A percentile compares a stretch with the other conserved stretches of the same genome.
phyloP scores from a whole-genome alignment of 805 yeast genomes.

The Suhomyces sp. region DNA sequence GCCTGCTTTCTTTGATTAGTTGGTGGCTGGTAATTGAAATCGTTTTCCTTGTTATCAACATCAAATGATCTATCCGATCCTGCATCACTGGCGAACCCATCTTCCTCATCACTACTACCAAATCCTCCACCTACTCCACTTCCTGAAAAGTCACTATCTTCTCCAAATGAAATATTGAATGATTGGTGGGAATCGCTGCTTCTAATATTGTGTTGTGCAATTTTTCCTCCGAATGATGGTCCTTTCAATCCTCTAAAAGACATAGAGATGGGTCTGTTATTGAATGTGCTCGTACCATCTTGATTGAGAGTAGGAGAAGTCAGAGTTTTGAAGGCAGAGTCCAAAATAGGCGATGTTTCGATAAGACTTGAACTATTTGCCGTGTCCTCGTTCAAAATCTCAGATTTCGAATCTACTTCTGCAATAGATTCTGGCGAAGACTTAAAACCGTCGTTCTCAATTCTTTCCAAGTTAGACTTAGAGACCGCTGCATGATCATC shows the following conservation, averaged over 20 bases:
- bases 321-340: conserved; percentile 14
- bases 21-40: no score
- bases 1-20: no score
- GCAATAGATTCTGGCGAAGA: not conserved
- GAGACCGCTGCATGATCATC: no score
- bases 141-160: conserved; percentile 23
- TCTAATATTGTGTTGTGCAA: conserved; percentile 28
- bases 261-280: conserved; percentile 44
- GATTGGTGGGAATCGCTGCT: conserved; percentile 42
- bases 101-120: conserved; percentile 24
- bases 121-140: conserved; percentile 41
- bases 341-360: conserved; percentile 23
- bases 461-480: no score
- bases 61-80: conserved; percentile 16
- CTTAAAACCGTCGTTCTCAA: not conserved
- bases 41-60: conserved; percentile 10
- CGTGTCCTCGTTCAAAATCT: not conserved
- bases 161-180: conserved; percentile 38
- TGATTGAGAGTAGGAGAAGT: conserved; percentile 3
- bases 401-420: not conserved
- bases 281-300: conserved; percentile 11
- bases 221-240: conserved; percentile 49
- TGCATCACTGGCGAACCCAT: conserved; percentile 22
- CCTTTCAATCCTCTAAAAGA: conserved; percentile 65
- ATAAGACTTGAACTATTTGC: conserved; percentile 4